Conservation (phyloP, 2,329 filamentous ascomycete genomes). For the Cladorrhinum sp. region DNA sequence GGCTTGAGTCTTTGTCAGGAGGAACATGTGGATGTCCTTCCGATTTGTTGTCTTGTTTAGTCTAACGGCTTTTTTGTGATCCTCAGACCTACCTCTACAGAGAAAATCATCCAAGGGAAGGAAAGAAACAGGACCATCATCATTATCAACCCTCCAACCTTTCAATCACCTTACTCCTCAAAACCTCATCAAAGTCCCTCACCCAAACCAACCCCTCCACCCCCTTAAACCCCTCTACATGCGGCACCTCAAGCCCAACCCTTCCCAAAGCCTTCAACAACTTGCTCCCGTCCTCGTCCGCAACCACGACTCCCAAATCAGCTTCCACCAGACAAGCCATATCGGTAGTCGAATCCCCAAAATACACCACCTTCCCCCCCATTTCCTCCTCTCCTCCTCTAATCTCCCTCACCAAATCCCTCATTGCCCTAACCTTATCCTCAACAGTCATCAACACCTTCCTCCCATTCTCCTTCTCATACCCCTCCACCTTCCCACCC, state of each 20-base stretch:
- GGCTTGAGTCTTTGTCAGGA: background rate
- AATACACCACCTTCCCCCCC: constrained; percentile 43
- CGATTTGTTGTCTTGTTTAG: background rate
- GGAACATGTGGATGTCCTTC: background rate
- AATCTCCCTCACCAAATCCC: constrained; percentile 1
- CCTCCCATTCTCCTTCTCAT: constrained; percentile 15
- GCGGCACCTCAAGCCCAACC: constrained; percentile 38
- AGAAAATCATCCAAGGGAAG: background rate
- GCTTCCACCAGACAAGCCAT: constrained; percentile 48
- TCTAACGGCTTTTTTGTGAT: background rate
- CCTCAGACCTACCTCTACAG: background rate
- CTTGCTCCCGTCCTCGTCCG: constrained; percentile 33
- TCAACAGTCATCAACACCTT: constrained; percentile 21
- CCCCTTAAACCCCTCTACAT: constrained; percentile 30
- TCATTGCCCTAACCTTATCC: constrained; percentile 24
- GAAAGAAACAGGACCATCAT: too few species aligned
- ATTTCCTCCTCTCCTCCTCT: background rate
- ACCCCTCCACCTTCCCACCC: constrained; percentile 41
- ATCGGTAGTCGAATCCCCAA: constrained; percentile 58
- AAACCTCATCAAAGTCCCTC: constrained; percentile 42
- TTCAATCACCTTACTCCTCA: constrained; percentile 26
- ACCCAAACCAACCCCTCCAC: constrained; percentile 39
- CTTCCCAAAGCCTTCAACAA: constrained; percentile 39
- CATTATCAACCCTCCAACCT: constrained; percentile 6
- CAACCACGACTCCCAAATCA: constrained; percentile 45